phyloP scores from a whole-genome alignment of 2,329 filamentous ascomycete genomes.

The Sarocladiaceae sp. region DNA sequence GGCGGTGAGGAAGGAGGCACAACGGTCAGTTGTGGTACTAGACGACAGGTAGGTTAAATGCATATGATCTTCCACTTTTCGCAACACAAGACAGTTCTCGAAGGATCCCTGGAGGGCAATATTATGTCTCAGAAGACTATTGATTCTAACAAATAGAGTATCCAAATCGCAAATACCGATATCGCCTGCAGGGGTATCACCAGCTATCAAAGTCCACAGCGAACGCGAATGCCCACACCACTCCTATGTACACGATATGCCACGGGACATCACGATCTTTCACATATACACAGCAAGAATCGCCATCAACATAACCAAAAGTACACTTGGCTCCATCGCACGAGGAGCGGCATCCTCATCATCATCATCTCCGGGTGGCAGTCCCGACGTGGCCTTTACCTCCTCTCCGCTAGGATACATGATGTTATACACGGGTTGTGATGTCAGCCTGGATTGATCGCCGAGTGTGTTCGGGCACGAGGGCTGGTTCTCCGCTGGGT shows the following conservation, averaged over 20 bases:
- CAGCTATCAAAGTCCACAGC: too few species aligned
- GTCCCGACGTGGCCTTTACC: constrained; percentile 26
- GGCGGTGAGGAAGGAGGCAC: too few species aligned
- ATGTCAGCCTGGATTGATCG: constrained; percentile 26
- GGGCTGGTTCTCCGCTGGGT: constrained; percentile 39
- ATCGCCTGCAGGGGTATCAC: neutral
- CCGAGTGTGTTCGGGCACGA: constrained; percentile 39
- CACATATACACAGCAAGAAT: neutral
- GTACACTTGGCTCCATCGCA: neutral
- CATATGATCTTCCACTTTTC: too few species aligned
- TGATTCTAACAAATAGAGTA: too few species aligned
- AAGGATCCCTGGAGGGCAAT: too few species aligned
- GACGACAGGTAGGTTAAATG: neutral
- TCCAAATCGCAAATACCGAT: neutral
- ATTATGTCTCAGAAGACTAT: too few species aligned
- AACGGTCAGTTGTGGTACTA: neutral
- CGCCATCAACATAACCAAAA: neutral
- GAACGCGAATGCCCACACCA: too few species aligned
- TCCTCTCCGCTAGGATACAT: constrained; percentile 39
- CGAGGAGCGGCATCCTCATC: neutral
- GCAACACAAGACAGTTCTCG: too few species aligned
- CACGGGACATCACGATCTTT: too few species aligned
- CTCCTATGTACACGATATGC: too few species aligned
- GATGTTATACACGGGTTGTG: constrained; percentile 41
- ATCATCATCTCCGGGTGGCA: neutral